Conservation (phyloP, 2,329 filamentous ascomycete species). For the Xylariaceae sp. region DNA sequence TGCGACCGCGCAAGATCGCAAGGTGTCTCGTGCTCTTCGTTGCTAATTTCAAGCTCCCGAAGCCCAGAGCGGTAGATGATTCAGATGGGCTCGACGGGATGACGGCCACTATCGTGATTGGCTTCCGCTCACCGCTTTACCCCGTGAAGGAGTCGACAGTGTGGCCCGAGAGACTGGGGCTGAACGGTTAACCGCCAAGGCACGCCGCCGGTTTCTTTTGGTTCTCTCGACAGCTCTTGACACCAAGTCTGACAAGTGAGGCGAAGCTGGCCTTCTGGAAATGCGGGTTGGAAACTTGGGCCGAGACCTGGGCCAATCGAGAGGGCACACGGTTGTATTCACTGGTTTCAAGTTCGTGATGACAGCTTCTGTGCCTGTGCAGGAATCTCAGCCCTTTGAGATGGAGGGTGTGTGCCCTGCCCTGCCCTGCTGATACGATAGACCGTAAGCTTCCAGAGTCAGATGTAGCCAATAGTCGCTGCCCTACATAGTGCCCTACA, state of each 20-base stretch:
- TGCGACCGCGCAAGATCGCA: neutral
- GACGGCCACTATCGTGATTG: neutral
- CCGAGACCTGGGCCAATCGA: constrained; percentile 15
- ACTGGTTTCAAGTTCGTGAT: constrained; percentile 21
- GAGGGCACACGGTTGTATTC: constrained; percentile 17
- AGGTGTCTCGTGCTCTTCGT: neutral
- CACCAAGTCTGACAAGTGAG: neutral
- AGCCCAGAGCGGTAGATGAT: neutral
- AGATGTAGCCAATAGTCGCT: too few relatives aligned
- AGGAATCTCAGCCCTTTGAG: too few relatives aligned
- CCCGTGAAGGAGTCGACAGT: constrained; percentile 7
- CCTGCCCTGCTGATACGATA: too few relatives aligned
- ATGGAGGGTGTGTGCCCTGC: too few relatives aligned
- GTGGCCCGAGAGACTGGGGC: too few relatives aligned
- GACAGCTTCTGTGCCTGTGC: constrained; percentile 11
- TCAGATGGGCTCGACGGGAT: too few relatives aligned
- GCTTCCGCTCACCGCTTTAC: constrained; percentile 7
- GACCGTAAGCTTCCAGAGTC: too few relatives aligned
- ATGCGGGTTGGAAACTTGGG: neutral
- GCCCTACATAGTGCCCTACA: too few relatives aligned
- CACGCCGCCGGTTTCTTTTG: too few relatives aligned
- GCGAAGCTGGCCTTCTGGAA: neutral
- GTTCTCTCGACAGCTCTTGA: neutral
- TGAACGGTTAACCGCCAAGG: too few relatives aligned
- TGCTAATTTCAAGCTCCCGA: neutral